Conservation (phyloP, 1,139 yeast genomes). For the Suhomyces atakaporum region DNA sequence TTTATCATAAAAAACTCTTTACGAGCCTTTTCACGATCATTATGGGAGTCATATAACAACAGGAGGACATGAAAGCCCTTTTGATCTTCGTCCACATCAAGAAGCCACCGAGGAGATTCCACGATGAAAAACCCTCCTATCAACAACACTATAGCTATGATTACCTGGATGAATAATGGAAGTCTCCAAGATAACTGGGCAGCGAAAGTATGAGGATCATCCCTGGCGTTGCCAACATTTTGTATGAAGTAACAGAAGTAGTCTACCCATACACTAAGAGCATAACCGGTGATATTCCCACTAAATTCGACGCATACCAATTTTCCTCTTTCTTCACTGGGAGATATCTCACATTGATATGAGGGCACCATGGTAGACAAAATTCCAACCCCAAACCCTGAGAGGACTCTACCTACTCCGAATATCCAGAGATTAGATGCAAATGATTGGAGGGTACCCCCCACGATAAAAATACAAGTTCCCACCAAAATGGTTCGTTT, state of each 20-base stretch:
- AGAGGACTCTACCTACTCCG: conserved; percentile 51
- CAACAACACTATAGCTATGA: conserved; percentile 46
- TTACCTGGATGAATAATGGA: conserved; percentile 52
- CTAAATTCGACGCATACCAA: conserved; percentile 58
- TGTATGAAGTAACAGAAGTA: conserved; percentile 52
- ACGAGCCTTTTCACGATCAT: conserved; percentile 56
- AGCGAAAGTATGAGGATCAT: conserved; percentile 37
- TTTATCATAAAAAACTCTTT: conserved; percentile 71
- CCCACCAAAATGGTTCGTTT: conserved; percentile 52
- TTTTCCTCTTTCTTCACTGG: conserved; percentile 56
- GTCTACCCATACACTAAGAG: conserved; percentile 58
- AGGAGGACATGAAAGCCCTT: conserved; percentile 73
- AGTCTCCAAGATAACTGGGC: conserved; percentile 56
- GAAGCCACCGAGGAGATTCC: conserved; percentile 57
- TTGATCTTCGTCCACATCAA: conserved; percentile 51
- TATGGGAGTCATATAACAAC: conserved; percentile 66
- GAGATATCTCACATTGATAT: conserved; percentile 59
- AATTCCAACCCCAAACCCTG: conserved; percentile 57
- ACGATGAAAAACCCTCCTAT: conserved; percentile 56
- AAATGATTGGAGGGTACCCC: conserved; percentile 52
- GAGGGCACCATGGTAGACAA: conserved; percentile 55
- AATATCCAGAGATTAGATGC: conserved; percentile 45
- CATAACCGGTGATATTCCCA: conserved; percentile 55
- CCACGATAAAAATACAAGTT: conserved; percentile 49
- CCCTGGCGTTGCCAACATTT: conserved; percentile 42